Evolutionary conservation across 306 rosid species (phyloP).

Genomic region (Malus sylvestris): DNA sequence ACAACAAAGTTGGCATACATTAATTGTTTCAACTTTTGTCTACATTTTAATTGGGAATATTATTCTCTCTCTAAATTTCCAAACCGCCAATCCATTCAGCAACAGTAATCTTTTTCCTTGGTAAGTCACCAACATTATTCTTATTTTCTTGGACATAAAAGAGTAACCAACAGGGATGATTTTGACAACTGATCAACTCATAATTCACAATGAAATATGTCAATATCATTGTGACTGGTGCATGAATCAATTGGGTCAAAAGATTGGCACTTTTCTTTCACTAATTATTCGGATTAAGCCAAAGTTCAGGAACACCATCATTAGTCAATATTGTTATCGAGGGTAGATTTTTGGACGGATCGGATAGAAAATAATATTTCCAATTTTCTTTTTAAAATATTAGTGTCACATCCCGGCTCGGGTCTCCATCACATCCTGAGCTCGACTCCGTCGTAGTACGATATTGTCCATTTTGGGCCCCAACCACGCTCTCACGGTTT

Average conservation of each 20-base stretch:
- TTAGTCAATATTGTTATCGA: neutral
- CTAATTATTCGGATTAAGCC: neutral
- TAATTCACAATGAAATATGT: neutral
- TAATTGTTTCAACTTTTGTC: neutral
- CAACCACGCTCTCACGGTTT: too few species aligned
- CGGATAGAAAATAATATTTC: too few species aligned
- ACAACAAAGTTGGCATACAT: neutral
- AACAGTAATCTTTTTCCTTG: neutral
- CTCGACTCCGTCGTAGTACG: too few species aligned
- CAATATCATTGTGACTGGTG: neutral
- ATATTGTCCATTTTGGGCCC: too few species aligned
- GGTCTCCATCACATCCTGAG: fast-evolving
- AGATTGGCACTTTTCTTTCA: neutral
- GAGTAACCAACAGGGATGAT: neutral
- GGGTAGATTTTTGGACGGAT: too few species aligned
- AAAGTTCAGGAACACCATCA: neutral
- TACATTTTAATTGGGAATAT: neutral
- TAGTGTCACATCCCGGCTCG: too few species aligned
- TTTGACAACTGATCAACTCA: neutral
- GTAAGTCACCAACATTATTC: neutral
- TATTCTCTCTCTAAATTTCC: neutral
- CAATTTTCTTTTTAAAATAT: too few species aligned
- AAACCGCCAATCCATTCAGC: neutral
- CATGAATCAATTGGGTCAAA: neutral
- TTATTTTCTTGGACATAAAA: neutral